Evolutionary conservation across 139 green algal genomes (phyloP), one percentile per base, ranked within the genome.

Genomic region (Haematococcus sp.): DNA sequence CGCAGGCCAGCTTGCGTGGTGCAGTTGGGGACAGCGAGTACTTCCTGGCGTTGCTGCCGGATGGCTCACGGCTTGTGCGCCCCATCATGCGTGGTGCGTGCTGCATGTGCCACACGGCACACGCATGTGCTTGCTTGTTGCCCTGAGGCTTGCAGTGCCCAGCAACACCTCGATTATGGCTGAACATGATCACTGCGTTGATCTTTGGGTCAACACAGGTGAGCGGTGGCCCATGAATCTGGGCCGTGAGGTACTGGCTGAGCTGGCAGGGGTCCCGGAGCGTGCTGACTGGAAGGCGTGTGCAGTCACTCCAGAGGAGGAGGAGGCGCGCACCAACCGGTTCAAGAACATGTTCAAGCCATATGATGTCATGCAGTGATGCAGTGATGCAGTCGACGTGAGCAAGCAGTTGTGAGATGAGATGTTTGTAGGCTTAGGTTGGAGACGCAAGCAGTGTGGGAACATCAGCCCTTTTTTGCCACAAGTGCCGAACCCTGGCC

Each of bases 201-300:
- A n/a, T n/a, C n/a, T n/a, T n/a, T n/a, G n/a, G n/a, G n/a, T n/a
- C n/a, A n/a, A 11, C 40, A 2, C 77, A 83, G 83, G 76, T 19
- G 84, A 92, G 78, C 79, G 88, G 7, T 87, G 88, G 68, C 91
- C 91, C 7, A 86, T 97, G 68, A 86, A 86, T 59, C 91, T 93
- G 73, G 91, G 93, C 4, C 52, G 86, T 3, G 84, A 95, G 66
- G 89, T 94, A 40, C 49, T 96, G 9, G 92, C 94, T 0, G 68
- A 84, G 46, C 63, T 97, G 64, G 80, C 84, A 17, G 87, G 87
- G 0, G 70, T 43, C n/a, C 91, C 92, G 0, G 80, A 94, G 32
- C 74, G 88, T 22, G 92, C 88, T 3, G 91, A 97, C 69, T 98
- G 93, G 93, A 95, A 94, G 80, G 89, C 74, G 59, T 73, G 56